Evolutionary conservation across 2,329 filamentous ascomycete species (phyloP).

Genomic region (Dendrostoma leiphaemia): DNA sequence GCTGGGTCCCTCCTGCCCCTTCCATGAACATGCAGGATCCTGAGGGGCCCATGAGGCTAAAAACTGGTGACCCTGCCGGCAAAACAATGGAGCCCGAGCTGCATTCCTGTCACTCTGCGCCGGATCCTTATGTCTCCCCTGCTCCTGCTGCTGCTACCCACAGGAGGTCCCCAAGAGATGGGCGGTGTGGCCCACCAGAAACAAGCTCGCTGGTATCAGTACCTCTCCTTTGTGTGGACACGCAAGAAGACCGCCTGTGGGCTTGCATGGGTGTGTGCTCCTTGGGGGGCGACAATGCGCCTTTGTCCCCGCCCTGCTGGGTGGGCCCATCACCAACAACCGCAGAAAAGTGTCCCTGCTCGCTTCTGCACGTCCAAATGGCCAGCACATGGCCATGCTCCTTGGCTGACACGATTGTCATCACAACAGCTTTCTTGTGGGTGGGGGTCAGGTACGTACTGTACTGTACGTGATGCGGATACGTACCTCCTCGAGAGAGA

Average conservation of each 20-base stretch:
- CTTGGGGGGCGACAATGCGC: constrained; percentile 2
- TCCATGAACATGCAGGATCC: neutral
- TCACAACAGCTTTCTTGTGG: neutral
- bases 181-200: constrained; percentile 7
- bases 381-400: constrained; percentile 18
- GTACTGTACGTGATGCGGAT: no score
- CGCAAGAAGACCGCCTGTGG: no score
- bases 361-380: constrained; percentile 18
- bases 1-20: neutral
- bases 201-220: neutral
- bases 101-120: neutral
- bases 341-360: neutral
- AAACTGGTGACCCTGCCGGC: constrained; percentile 18
- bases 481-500: neutral
- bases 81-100: constrained; percentile 8
- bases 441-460: neutral
- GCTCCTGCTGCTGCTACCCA: neutral
- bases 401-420: neutral
- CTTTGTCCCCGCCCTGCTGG: neutral
- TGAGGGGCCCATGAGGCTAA: constrained; percentile 18
- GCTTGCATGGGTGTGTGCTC: no score
- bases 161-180: neutral
- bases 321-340: constrained; percentile 3
- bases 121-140: neutral
- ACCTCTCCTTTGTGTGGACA: neutral